Evolutionary conservation across 495 filamentous ascomycete genomes (phyloP).

Genomic region (Letharia columbiana): DNA sequence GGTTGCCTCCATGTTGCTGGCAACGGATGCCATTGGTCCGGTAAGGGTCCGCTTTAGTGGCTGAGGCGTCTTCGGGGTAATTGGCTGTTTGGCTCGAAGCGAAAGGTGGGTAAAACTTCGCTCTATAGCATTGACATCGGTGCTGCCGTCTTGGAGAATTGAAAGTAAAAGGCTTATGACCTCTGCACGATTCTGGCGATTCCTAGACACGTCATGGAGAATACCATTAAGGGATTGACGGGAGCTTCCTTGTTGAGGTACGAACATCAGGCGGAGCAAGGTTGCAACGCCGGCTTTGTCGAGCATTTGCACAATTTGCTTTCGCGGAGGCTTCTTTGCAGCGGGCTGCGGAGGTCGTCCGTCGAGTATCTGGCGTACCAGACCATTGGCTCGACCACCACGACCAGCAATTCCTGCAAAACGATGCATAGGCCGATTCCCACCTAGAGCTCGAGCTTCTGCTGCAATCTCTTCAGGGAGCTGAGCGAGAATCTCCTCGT

Average conservation of each 20-base stretch:
- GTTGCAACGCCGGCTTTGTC: conserved; percentile 95
- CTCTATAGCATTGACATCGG: conserved; percentile 87
- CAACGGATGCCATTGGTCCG: conserved; percentile 44
- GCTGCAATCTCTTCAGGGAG: conserved; percentile 75
- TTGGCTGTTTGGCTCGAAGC: conserved; percentile 75
- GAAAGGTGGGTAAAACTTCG: conserved; percentile 90
- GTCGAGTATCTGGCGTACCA: conserved; percentile 29
- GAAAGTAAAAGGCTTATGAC: conserved; percentile 89
- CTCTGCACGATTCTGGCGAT: conserved; percentile 86
- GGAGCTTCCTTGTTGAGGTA: conserved; percentile 75
- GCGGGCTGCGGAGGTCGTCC: conserved; percentile 22
- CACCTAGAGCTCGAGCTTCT: conserved; percentile 68
- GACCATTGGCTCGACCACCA: conserved; percentile 39
- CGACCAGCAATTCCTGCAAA: conserved; percentile 45
- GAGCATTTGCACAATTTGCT: conserved; percentile 85
- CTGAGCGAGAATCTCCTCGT: conserved; percentile 78
- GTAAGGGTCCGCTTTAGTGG: conserved; percentile 61
- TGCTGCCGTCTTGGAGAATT: conserved; percentile 92
- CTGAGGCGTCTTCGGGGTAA: conserved; percentile 69
- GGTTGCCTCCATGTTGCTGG: conserved; percentile 68
- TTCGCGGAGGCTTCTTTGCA: conserved; percentile 61
- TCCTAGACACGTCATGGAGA: conserved; percentile 81
- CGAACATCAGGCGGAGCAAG: conserved; percentile 91
- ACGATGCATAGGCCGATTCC: conserved; percentile 50
- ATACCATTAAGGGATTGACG: conserved; percentile 75